Evolutionary conservation across 2,329 filamentous ascomycete species (phyloP).

Genomic region (Xylaria sp.): DNA sequence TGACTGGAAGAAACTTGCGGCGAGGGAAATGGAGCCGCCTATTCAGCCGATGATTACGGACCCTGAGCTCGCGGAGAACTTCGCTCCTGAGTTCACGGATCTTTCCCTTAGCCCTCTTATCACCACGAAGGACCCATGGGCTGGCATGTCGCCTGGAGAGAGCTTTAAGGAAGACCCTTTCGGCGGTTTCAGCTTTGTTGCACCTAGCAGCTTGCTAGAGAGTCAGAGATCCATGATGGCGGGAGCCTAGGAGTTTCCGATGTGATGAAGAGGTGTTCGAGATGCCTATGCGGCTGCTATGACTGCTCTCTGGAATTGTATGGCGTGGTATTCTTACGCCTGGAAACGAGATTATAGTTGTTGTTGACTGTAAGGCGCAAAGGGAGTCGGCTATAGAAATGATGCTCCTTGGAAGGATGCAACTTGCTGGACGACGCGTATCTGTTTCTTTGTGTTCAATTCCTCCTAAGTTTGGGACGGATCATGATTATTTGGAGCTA

Average conservation of each 20-base stretch:
- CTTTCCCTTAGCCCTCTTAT: constrained; percentile 81
- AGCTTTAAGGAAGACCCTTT: constrained; percentile 66
- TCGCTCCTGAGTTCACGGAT: constrained; percentile 90
- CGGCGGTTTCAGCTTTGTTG: constrained; percentile 73
- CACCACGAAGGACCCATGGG: constrained; percentile 57
- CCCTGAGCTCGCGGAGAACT: constrained; percentile 96
- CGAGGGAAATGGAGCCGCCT: constrained; percentile 84
- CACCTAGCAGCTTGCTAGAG: constrained; percentile 67
- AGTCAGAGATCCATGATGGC: constrained; percentile 55
- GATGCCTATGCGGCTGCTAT: too few species aligned
- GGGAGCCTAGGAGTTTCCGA: constrained; percentile 26
- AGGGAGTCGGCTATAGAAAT: constrained; percentile 7
- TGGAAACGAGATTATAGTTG: not conserved
- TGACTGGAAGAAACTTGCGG: constrained; percentile 89
- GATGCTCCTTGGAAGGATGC: not conserved
- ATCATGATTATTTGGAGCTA: constrained; percentile 5
- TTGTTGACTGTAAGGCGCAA: constrained; percentile 12
- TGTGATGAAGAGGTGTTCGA: not conserved
- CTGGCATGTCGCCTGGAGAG: constrained; percentile 48
- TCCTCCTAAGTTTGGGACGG: constrained; percentile 3
- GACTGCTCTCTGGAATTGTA: too few species aligned
- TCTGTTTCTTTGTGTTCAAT: constrained; percentile 10
- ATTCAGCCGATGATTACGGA: constrained; percentile 96
- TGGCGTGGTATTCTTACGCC: not conserved
- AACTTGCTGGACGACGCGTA: not conserved